Percentiles rank a stretch among this genome's conserved stretches.
Evolutionary conservation across 345 rosid genomes (phyloP).

Genomic region (Toxicodendron radicans): DNA sequence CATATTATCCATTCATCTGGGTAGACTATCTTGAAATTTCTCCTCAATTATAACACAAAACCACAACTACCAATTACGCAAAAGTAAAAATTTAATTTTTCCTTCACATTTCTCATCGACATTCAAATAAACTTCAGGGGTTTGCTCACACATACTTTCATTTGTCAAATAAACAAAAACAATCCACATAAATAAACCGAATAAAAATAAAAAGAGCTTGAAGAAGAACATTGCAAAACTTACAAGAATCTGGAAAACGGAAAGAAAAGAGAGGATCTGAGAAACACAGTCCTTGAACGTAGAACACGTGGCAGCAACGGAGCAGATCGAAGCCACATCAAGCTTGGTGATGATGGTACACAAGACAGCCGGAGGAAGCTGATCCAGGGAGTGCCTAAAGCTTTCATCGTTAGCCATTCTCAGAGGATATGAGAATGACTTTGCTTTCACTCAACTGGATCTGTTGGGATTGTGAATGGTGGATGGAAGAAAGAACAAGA

Average conservation of each 20-base stretch:
- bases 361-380: slow-evolving; percentile 64
- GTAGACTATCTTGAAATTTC: no score
- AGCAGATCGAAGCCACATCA: slow-evolving; percentile 76
- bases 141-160: no score
- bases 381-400: slow-evolving; percentile 36
- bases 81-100: no score
- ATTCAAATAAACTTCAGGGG: no score
- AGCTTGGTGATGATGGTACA: slow-evolving; percentile 74
- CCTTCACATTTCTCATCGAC: no score
- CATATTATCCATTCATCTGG: no score
- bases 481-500: no score
- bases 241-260: slow-evolving; percentile 72
- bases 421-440: no score
- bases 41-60: no score
- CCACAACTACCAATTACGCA: no score
- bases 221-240: slow-evolving; percentile 13
- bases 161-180: background rate
- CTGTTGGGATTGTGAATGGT: background rate
- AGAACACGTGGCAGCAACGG: slow-evolving; percentile 67
- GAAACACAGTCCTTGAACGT: slow-evolving; percentile 52
- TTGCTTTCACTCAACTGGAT: background rate
- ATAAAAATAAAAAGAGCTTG: background rate
- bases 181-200: background rate
- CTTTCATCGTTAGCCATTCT: no score
- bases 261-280: slow-evolving; percentile 73